Conservation (phyloP, 495 filamentous ascomycete genomes). For the Aspergillus steynii region DNA sequence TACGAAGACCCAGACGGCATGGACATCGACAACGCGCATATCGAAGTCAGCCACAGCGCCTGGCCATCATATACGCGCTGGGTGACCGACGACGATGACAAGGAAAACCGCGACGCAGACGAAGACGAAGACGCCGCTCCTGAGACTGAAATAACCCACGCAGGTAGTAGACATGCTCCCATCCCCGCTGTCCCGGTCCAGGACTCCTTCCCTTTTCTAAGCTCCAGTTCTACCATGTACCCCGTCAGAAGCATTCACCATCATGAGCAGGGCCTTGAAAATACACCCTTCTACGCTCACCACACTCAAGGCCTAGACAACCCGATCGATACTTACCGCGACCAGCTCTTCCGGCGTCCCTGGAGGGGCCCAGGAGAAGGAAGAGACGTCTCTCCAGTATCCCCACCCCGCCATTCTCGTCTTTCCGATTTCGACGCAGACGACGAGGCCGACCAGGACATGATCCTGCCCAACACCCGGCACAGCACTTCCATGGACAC, state of each 20-base stretch:
- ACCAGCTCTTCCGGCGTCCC: background rate
- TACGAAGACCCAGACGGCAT: slow-evolving; percentile 23
- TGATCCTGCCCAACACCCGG: background rate
- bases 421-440: background rate
- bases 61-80: background rate
- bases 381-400: background rate
- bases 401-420: background rate
- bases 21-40: slow-evolving; percentile 8
- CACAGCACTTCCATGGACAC: background rate
- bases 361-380: background rate
- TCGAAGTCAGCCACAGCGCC: slow-evolving; percentile 21
- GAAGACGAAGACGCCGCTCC: background rate
- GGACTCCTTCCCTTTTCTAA: too few species aligned
- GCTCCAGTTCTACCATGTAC: background rate
- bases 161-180: too few species aligned
- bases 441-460: background rate
- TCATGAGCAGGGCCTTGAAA: background rate
- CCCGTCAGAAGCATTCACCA: background rate
- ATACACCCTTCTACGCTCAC: background rate
- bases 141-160: background rate
- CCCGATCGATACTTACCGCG: background rate
- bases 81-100: slow-evolving; percentile 15
- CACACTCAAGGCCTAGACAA: background rate
- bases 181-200: too few species aligned
- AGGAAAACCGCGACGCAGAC: slow-evolving; percentile 13